These are phyloP conservation scores for Haematococcus lacustris DNA, from an alignment of 139 green algal species.

Conservation along the genomic window DNA sequence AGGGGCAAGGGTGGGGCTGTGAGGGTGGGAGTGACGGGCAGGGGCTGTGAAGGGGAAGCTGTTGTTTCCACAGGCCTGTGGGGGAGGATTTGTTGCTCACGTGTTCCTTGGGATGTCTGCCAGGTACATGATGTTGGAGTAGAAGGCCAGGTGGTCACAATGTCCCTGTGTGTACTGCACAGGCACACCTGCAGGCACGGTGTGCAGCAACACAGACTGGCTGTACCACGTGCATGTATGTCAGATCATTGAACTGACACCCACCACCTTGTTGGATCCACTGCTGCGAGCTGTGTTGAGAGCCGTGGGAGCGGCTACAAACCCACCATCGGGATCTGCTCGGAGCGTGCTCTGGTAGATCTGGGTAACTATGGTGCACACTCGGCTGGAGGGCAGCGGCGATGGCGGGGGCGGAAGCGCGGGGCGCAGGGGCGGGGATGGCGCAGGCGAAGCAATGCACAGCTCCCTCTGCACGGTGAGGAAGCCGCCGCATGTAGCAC, in stretches of 20 bases:
- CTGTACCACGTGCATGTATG: no score
- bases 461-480: background rate
- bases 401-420: background rate
- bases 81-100: background rate
- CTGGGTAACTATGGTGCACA: background rate
- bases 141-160: constrained; percentile 6
- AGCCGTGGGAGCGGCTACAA: no score
- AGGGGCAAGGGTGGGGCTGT: background rate
- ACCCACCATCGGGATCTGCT: background rate
- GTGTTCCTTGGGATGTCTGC: background rate
- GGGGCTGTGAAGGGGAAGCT: no score
- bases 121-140: constrained; percentile 7
- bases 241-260: no score
- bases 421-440: background rate
- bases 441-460: background rate
- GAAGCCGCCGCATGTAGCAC: background rate
- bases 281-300: no score
- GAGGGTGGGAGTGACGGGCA: no score
- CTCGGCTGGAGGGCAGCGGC: background rate
- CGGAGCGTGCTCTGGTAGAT: background rate
- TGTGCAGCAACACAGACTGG: no score
- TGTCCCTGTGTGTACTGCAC: background rate
- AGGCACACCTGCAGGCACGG: no score
- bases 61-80: background rate
- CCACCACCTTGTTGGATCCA: no score